Conservation (phyloP, 2,329 filamentous ascomycete genomes). For the Monilinia aucupariae region DNA sequence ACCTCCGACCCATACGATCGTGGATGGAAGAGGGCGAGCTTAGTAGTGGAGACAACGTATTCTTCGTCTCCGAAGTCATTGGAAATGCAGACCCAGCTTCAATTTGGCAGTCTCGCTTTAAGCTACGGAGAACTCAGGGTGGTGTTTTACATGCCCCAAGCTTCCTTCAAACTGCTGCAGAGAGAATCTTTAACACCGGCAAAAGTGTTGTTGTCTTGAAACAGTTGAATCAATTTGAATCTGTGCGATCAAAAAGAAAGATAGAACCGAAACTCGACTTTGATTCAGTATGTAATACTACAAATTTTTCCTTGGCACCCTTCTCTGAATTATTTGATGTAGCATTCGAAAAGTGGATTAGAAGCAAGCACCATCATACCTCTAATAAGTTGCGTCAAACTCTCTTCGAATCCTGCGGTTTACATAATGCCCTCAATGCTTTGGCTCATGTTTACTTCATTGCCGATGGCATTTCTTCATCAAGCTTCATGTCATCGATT, state of each 20-base stretch:
- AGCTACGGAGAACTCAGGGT: constrained; percentile 55
- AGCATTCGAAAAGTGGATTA: constrained; percentile 71
- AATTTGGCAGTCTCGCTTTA: constrained; percentile 73
- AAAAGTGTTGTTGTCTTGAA: constrained; percentile 85
- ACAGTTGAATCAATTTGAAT: constrained; percentile 54
- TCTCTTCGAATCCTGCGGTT: constrained; percentile 63
- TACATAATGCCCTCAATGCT: constrained; percentile 59
- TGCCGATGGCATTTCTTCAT: constrained; percentile 63
- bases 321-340: constrained; percentile 70
- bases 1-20: constrained; percentile 68
- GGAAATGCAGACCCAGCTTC: constrained; percentile 54
- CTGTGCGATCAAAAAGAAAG: constrained; percentile 33
- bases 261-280: constrained; percentile 50
- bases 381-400: constrained; percentile 59
- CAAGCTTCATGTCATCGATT: constrained; percentile 60
- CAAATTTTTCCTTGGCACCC: constrained; percentile 49
- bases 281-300: constrained; percentile 47
- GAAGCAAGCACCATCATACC: constrained; percentile 65
- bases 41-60: constrained; percentile 57
- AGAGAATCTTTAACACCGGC: constrained; percentile 76
- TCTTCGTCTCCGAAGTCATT: constrained; percentile 64
- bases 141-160: constrained; percentile 62
- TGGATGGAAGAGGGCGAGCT: constrained; percentile 84
- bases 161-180: constrained; percentile 65
- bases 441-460: constrained; percentile 72